Base-by-base conservation (phyloP, 768 basidiomycete genomes). In the Guyanaporus albipodus region DNA sequence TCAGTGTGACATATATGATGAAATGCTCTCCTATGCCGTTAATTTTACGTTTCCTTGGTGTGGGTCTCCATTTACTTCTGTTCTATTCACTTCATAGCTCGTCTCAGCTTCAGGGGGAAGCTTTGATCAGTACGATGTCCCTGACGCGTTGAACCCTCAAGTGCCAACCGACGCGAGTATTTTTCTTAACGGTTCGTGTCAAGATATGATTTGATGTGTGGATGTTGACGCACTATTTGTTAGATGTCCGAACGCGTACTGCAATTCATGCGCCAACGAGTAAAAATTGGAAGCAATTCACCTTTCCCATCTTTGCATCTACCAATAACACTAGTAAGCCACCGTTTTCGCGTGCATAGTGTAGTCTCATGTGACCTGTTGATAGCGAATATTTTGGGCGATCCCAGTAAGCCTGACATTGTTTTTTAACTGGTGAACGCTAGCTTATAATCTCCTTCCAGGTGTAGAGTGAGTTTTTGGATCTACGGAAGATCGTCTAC, bases 261-360 rank as follows among this genome's bases (percentile, higher is more conserved):
- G 84, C 83, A 0, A 57, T 87, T 15, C 85, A 87, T 60, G 85
- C 83, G 2, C 85, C 85, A 4, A 77, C 73, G 6, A 85, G 76
- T 59, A 78, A 77, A 55, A 58, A 76, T 31, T 77, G 76, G 75
- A 17, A 31, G 1, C 36, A 52, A 12, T 43, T 53, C 28, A 59
- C 44, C 56, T 52, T 63, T 46, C 46, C 31, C 58, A 8, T 66
- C 19, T 43, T 70, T 49, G 49, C 39, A 36, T 50, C 58, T 1
- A 46, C 24, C 1, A 39, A 46, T 23, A 1, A 6, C 10, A 0
- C 46, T 42, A 44, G 56, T 64, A 35, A 60, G 63, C 35, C 42
- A 35, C 19, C 29, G 1, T 22, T 17, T 27, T 12, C 18, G 2
- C 8, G 3, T 2, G 17, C 8, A 22, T 4, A 34, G 6, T 33